Evolutionary conservation across 805 yeast species (phyloP).

Genomic region (Cyberlindnera subsufficiens): DNA sequence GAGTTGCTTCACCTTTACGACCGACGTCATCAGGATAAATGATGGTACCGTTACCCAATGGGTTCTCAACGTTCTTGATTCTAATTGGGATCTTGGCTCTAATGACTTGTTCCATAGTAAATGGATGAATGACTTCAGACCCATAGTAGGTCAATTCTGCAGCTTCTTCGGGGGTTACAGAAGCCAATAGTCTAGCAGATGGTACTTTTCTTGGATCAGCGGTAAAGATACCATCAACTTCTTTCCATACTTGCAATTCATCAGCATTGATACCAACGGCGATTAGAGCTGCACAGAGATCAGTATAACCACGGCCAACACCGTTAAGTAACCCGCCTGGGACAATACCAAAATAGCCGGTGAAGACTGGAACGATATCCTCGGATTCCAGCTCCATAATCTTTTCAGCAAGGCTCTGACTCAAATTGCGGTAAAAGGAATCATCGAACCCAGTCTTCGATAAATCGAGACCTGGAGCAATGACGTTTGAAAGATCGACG

Average conservation of each 20-base stretch:
- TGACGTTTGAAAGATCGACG: constrained; percentile 70
- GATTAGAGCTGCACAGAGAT: constrained; percentile 91
- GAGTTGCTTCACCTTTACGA: constrained; percentile 81
- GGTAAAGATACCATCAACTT: constrained; percentile 97
- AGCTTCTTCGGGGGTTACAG: constrained; percentile 98
- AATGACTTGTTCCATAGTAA: constrained; percentile 98
- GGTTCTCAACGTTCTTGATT: constrained; percentile 93
- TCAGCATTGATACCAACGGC: constrained; percentile 92
- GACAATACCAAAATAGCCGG: constrained; percentile 94
- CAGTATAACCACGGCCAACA: constrained; percentile 97
- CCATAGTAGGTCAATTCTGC: constrained; percentile 98
- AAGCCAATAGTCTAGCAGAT: constrained; percentile 73
- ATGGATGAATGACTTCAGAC: constrained; percentile 96
- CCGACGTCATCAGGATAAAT: constrained; percentile 90
- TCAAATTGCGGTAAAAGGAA: constrained; percentile 51
- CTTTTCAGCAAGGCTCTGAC: constrained; percentile 45
- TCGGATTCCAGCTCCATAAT: constrained; percentile 35
- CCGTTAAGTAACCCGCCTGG: constrained; percentile 92
- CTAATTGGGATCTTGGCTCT: constrained; percentile 94
- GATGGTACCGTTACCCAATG: constrained; percentile 87
- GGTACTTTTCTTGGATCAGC: constrained; percentile 97
- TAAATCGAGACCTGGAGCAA: constrained; percentile 55
- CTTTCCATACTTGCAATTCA: constrained; percentile 97
- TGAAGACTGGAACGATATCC: constrained; percentile 74
- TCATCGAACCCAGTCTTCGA: constrained; percentile 58